Evolutionary conservation across 2,329 filamentous ascomycete genomes (phyloP).

Genomic region (Cercospora zeae-maydis): DNA sequence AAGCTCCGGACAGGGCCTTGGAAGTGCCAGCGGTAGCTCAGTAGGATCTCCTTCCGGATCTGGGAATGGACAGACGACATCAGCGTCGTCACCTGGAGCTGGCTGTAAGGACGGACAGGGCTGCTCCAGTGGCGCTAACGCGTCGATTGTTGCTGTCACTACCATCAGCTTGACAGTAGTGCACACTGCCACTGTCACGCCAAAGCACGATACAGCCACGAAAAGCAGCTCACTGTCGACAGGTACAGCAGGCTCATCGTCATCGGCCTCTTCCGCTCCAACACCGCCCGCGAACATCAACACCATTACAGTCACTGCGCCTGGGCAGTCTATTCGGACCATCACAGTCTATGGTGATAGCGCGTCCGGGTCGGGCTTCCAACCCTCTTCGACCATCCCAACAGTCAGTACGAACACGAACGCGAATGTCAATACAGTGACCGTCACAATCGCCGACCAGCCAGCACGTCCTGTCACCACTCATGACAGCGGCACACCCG

Average conservation of each 20-base stretch:
- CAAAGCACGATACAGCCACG: background rate
- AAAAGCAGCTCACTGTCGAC: conserved; percentile 9
- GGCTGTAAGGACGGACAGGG: background rate
- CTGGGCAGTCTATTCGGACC: conserved; percentile 2
- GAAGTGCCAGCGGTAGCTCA: background rate
- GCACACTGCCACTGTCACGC: background rate
- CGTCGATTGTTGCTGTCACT: background rate
- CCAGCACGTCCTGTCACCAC: background rate
- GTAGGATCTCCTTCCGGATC: background rate
- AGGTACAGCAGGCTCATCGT: conserved; percentile 5
- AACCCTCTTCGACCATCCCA: background rate
- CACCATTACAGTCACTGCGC: conserved; percentile 8
- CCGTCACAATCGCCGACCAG: background rate
- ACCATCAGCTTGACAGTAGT: background rate
- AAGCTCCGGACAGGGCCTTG: background rate
- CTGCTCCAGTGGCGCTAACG: background rate
- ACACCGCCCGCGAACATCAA: background rate
- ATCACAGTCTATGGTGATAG: background rate
- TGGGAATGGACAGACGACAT: background rate
- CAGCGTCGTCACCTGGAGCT: background rate
- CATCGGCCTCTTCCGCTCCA: background rate
- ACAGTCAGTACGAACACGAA: background rate
- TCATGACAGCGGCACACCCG: background rate
- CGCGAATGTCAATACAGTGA: background rate
- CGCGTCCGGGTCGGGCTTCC: background rate